Conservation (phyloP, 2,329 filamentous ascomycete species). For the Pseudogymnoascus sp. region DNA sequence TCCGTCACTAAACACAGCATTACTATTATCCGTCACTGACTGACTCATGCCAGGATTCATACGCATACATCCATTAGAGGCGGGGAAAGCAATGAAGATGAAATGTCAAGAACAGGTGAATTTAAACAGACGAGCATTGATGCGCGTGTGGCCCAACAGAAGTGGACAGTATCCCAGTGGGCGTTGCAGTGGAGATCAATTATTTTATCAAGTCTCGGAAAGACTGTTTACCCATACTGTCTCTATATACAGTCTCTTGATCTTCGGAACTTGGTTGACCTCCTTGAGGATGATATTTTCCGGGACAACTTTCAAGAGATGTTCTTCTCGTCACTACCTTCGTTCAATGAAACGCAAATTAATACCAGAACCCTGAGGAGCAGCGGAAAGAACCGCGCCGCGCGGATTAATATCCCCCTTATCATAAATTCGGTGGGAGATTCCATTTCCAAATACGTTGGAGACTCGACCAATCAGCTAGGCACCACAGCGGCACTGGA, state of each 20-base stretch:
- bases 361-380: constrained; percentile 20
- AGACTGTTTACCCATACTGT: constrained; percentile 60
- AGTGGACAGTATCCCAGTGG: constrained; percentile 38
- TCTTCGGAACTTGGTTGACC: constrained; percentile 49
- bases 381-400: constrained; percentile 19
- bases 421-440: constrained; percentile 44
- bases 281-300: constrained; percentile 45
- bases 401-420: constrained; percentile 28
- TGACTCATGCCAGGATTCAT: constrained; percentile 34
- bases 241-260: constrained; percentile 57
- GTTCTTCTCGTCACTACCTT: constrained; percentile 32
- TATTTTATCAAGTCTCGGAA: constrained; percentile 53
- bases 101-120: constrained; percentile 14
- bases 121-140: constrained; percentile 15
- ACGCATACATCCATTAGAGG: constrained; percentile 37
- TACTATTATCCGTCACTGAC: constrained; percentile 15
- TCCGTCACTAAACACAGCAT: background rate
- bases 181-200: constrained; percentile 60
- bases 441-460: constrained; percentile 45
- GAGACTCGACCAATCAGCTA: constrained; percentile 30
- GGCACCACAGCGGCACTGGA: constrained; percentile 45
- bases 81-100: constrained; percentile 37
- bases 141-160: constrained; percentile 15
- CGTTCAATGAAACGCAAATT: constrained; percentile 27
- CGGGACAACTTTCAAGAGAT: constrained; percentile 22